A percentile compares a stretch with the other conserved stretches of the same genome.
Conservation (phyloP, 306 rosid genomes). For the Vigna radiata region DNA sequence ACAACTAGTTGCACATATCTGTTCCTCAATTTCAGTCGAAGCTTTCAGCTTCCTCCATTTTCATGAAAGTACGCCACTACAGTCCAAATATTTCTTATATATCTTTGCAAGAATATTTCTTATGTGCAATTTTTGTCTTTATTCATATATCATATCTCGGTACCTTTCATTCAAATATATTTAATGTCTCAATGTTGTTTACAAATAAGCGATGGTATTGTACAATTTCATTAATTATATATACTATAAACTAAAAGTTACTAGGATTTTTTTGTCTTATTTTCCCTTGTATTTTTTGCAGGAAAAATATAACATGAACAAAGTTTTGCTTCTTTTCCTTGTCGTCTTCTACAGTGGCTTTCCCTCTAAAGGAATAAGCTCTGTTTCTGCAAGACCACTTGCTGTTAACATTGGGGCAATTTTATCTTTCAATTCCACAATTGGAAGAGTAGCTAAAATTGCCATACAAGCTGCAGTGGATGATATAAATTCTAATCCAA, state of each 20-base stretch:
- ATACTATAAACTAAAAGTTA: too few relatives aligned
- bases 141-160: too few relatives aligned
- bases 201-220: too few relatives aligned
- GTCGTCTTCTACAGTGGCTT: slow-evolving; percentile 35
- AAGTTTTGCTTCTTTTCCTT: slow-evolving; percentile 44
- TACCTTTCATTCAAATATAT: too few relatives aligned
- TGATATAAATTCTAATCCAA: slow-evolving; percentile 54
- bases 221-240: too few relatives aligned
- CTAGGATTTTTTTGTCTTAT: too few relatives aligned
- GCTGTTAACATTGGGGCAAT: slow-evolving; percentile 60
- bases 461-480: slow-evolving; percentile 58
- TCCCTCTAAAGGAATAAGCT: slow-evolving; percentile 29
- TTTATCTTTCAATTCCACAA: slow-evolving; percentile 53
- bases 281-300: neutral
- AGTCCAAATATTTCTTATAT: neutral
- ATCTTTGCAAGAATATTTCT: too few relatives aligned
- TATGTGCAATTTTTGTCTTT: too few relatives aligned
- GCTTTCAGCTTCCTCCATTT: neutral
- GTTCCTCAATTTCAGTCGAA: slow-evolving; percentile 20
- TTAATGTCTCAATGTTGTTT: too few relatives aligned
- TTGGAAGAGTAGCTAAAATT: slow-evolving; percentile 61
- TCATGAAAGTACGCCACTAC: neutral
- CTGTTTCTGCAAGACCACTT: slow-evolving; percentile 37
- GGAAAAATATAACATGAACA: slow-evolving; percentile 41
- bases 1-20: too few relatives aligned